Conservation (phyloP, 2,329 filamentous ascomycete species). For the Curvularia verruculosa region DNA sequence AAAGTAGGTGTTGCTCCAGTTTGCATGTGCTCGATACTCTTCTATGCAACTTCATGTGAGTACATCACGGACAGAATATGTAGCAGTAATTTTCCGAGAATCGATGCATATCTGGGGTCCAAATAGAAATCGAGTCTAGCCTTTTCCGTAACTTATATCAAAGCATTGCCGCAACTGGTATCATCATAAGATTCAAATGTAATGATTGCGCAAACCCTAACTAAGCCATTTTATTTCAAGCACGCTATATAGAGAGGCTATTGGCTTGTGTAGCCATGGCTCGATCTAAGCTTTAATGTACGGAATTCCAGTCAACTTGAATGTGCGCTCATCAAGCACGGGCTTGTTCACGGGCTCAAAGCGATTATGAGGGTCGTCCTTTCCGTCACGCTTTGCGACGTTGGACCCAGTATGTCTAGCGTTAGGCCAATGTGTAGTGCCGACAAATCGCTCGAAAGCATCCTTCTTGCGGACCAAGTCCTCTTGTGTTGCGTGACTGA, state of each 20-base stretch:
- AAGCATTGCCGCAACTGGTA: no score
- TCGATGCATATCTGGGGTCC: no score
- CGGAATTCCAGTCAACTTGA: conserved; percentile 57
- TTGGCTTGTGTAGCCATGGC: neutral
- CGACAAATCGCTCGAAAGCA: conserved; percentile 18
- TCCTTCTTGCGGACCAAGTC: conserved; percentile 44
- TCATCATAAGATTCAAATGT: no score
- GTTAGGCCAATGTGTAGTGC: conserved; percentile 48
- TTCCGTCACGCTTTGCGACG: conserved; percentile 39
- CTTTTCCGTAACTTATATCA: no score
- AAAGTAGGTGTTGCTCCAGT: no score
- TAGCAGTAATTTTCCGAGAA: no score
- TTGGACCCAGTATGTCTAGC: conserved; percentile 44
- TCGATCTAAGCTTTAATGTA: conserved; percentile 41
- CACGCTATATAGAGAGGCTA: no score
- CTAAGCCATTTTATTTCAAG: neutral
- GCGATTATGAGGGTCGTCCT: conserved; percentile 45
- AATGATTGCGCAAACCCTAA: no score
- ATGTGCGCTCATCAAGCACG: conserved; percentile 51
- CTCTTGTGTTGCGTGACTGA: conserved; percentile 42
- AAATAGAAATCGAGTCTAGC: no score
- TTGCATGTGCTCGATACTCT: no score
- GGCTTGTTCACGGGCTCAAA: conserved; percentile 51
- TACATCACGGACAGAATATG: no score
- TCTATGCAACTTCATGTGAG: no score